Evolutionary conservation across 2,329 filamentous ascomycete species (phyloP), one percentile per base, ranked within the genome.

Genomic region (Aspergillus brasiliensis): DNA sequence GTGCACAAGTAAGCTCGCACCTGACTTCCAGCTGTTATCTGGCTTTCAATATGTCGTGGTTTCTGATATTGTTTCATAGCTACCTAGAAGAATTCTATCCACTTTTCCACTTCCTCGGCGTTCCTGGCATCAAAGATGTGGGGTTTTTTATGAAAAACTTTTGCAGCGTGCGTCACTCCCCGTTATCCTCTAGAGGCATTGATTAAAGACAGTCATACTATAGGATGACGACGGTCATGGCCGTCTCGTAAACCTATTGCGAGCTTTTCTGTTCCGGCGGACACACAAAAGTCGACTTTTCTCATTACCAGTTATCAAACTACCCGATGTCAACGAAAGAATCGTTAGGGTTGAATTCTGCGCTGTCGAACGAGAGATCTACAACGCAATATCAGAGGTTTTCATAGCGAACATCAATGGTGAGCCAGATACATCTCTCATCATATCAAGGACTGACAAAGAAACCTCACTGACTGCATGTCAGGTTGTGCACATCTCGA

Each of bases 211-310:
- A 34, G 11, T 27, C 17, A 49, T 31, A 56, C 25, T 17, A 19
- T 25, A 61, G 19, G 59, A 61, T 19, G 60, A 66, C 0, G 3
- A 54, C 7, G 62, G 62, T 1, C 57, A 63, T 15, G 27, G 65
- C 27, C 67, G 73, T 10, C 64, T 78, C 0, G 54, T 65, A 3
- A 73, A 69, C 23, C 59, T 73, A 3, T 62, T 78, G 3, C 63
- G 68, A 51, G 61, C 67, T 4, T 80, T 84, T 56, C 84, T 87
- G 80, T 77, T 84, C 15, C 77, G 85, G 5, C 78, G 84, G 5
- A 86, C 84, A 0, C 84, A 87, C 69, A 71, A 72, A 1, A 83
- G 85, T 56, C 78, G 71, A 0, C 75, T 88, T 15, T 83, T 88
- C 61, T 77, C 80, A 1, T 73, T 78, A 0, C 82, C 83, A 0